Evolutionary conservation across 495 filamentous ascomycete species (phyloP).

Genomic region (Thermochaetoides thermophila): DNA sequence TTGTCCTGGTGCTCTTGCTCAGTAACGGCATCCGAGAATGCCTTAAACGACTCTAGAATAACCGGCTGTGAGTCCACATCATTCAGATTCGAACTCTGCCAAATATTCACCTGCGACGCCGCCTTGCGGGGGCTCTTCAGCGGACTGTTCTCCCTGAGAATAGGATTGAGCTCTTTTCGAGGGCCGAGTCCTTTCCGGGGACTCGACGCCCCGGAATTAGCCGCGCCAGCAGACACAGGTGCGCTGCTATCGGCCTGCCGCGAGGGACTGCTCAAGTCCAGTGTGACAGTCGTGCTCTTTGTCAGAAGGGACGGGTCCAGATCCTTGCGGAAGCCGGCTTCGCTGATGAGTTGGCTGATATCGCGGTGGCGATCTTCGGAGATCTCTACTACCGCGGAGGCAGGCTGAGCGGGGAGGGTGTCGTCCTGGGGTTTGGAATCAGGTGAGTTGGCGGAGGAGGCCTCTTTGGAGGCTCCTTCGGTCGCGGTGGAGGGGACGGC

Average conservation of each 20-base stretch:
- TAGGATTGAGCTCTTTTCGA: too few species aligned
- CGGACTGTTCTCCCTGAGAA: too few species aligned
- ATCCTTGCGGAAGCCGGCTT: slow-evolving; percentile 14
- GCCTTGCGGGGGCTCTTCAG: too few species aligned
- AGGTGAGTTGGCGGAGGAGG: neutral
- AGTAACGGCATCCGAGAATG: slow-evolving; percentile 12
- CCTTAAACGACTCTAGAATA: slow-evolving; percentile 15
- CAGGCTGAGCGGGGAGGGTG: slow-evolving; percentile 1
- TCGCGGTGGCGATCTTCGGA: slow-evolving; percentile 13
- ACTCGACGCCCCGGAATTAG: too few species aligned
- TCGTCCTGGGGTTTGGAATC: slow-evolving; percentile 9
- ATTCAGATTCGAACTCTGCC: too few species aligned
- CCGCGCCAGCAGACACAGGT: too few species aligned
- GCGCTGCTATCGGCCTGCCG: slow-evolving; percentile 14
- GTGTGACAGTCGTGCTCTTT: neutral
- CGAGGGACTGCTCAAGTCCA: slow-evolving; percentile 17
- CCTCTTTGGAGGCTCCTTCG: slow-evolving; percentile 1
- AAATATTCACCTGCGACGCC: too few species aligned
- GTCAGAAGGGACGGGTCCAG: slow-evolving; percentile 9
- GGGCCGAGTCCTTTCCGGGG: too few species aligned
- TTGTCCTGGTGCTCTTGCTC: slow-evolving; percentile 1
- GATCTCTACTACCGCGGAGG: too few species aligned
- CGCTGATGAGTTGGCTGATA: slow-evolving; percentile 12
- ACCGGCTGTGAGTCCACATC: slow-evolving; percentile 15
- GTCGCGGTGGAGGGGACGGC: slow-evolving; percentile 3